Conservation (phyloP, 768 basidiomycete genomes). For the Mycena alexandri region DNA sequence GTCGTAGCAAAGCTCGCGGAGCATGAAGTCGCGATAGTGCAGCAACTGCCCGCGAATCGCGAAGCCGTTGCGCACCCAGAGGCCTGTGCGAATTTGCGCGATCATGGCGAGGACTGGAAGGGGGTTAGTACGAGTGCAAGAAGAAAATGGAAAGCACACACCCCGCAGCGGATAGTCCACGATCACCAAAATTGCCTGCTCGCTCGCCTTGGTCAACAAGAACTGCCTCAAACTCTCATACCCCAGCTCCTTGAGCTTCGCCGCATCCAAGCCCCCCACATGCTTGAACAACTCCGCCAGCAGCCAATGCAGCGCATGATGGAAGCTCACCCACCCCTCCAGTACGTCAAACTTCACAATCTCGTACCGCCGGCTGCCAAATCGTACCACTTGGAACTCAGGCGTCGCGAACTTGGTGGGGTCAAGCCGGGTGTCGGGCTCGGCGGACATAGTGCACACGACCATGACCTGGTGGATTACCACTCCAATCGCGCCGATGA, state of each 20-base stretch:
- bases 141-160: conserved; percentile 48
- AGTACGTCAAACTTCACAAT: conserved; percentile 83
- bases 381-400: conserved; percentile 73
- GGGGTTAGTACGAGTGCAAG: conserved; percentile 10
- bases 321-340: conserved; percentile 90
- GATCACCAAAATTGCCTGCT: conserved; percentile 77
- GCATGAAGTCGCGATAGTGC: conserved; percentile 96
- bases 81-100: conserved; percentile 92
- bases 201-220: conserved; percentile 70
- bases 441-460: conserved; percentile 76
- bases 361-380: conserved; percentile 70
- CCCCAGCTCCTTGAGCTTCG: conserved; percentile 64
- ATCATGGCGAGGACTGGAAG: conserved; percentile 87
- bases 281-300: conserved; percentile 91
- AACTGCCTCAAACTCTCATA: conserved; percentile 70
- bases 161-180: conserved; percentile 93
- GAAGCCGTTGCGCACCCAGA: conserved; percentile 98
- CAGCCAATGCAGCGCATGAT: conserved; percentile 93
- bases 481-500: conserved; percentile 74
- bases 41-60: conserved; percentile 94
- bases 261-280: conserved; percentile 73
- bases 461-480: conserved; percentile 80
- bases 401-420: conserved; percentile 72
- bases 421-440: conserved; percentile 64
- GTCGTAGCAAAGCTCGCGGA: conserved; percentile 96